These are phyloP conservation scores for Hanseniaspora hatyaiensis DNA, from an alignment of 805 yeast species.

Conservation along the genomic window DNA sequence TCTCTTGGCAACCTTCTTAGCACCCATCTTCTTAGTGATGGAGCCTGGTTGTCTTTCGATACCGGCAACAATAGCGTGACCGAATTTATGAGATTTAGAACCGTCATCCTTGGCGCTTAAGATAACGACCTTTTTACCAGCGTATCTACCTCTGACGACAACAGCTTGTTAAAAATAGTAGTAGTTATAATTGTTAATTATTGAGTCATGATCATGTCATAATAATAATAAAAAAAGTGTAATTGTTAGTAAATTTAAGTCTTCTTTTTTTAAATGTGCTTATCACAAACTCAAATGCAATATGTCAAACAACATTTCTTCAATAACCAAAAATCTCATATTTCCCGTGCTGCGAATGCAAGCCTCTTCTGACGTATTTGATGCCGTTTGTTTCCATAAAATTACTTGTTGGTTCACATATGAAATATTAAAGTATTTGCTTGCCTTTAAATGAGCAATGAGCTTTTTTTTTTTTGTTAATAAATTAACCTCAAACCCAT, in stretches of 20 bases:
- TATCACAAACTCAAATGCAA: too few relatives aligned
- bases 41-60: conserved; percentile 96
- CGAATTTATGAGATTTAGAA: conserved; percentile 96
- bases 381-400: too few relatives aligned
- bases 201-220: not conserved
- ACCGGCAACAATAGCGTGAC: conserved; percentile 99
- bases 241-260: conserved; percentile 16
- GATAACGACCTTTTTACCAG: conserved; percentile 99
- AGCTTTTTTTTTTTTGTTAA: too few relatives aligned
- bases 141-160: conserved; percentile 99
- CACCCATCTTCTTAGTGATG: conserved; percentile 89
- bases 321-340: too few relatives aligned
- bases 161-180: conserved; percentile 50
- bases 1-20: conserved; percentile 93
- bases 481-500: too few relatives aligned
- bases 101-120: conserved; percentile 98
- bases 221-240: not conserved
- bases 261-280: not conserved
- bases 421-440: too few relatives aligned
- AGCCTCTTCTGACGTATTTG: too few relatives aligned
- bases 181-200: not conserved
- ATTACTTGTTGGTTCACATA: too few relatives aligned
- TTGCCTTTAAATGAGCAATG: too few relatives aligned
- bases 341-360: too few relatives aligned
- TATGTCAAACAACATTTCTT: too few relatives aligned